Percentiles rank a stretch among this genome's conserved stretches.
These are phyloP conservation scores for Candolleomyces eurysporus DNA, from an alignment of 768 basidiomycete genomes.

Conservation along the genomic window DNA sequence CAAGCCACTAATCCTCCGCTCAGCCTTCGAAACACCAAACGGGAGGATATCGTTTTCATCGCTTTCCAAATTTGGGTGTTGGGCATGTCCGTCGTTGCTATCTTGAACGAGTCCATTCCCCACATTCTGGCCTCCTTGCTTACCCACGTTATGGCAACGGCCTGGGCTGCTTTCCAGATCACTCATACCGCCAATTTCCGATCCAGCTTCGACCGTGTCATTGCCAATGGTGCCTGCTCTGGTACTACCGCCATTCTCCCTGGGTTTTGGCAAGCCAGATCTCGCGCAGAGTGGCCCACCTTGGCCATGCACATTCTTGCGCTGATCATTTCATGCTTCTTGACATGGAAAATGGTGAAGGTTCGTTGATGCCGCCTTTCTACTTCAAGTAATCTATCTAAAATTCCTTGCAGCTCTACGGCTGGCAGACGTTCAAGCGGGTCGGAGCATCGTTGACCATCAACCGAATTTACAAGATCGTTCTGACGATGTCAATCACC, in stretches of 20 bases:
- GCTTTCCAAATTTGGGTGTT: slow-evolving; percentile 80
- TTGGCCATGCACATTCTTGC: slow-evolving; percentile 61
- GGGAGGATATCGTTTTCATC: slow-evolving; percentile 77
- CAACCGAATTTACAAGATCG: slow-evolving; percentile 71
- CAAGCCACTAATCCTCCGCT: too few species aligned
- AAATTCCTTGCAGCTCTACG: slow-evolving; percentile 50
- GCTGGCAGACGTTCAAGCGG: slow-evolving; percentile 88
- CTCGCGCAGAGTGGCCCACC: slow-evolving; percentile 60
- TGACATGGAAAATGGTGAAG: slow-evolving; percentile 76
- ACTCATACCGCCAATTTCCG: slow-evolving; percentile 57
- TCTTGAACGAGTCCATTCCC: slow-evolving; percentile 77
- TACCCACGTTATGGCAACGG: slow-evolving; percentile 71
- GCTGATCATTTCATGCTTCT: slow-evolving; percentile 55
- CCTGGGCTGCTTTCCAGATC: slow-evolving; percentile 72
- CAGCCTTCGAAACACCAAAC: slow-evolving; percentile 69
- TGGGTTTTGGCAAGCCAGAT: slow-evolving; percentile 62
- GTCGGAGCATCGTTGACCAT: slow-evolving; percentile 74
- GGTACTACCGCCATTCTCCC: slow-evolving; percentile 48
- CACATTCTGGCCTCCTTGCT: slow-evolving; percentile 73
- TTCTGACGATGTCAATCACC: slow-evolving; percentile 65
- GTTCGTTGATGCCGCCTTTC: slow-evolving; percentile 29
- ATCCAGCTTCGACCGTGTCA: slow-evolving; percentile 50
- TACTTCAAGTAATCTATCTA: background rate
- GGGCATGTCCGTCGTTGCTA: slow-evolving; percentile 72
- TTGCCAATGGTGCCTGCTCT: slow-evolving; percentile 64